A percentile compares a stretch with the other conserved stretches of the same genome.
phyloP scores from a whole-genome alignment of 2,329 filamentous ascomycete genomes.

The Sarocladiaceae sp. region DNA sequence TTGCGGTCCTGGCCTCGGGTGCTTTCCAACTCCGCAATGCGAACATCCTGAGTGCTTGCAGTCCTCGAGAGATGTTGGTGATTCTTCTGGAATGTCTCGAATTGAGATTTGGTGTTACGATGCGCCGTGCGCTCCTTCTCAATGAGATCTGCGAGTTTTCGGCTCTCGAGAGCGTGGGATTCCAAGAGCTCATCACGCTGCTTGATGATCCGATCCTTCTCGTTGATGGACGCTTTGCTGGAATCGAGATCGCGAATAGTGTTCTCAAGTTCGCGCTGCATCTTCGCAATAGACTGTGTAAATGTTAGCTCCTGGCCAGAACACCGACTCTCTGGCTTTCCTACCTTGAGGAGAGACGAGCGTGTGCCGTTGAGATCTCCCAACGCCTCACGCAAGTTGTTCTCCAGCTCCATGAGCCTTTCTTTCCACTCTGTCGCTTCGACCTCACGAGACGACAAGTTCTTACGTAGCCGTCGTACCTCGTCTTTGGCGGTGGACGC shows the following conservation, averaged over 20 bases:
- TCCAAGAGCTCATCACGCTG: slow-evolving; percentile 86
- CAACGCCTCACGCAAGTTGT: slow-evolving; percentile 76
- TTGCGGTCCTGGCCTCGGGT: slow-evolving; percentile 70
- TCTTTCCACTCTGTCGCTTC: slow-evolving; percentile 91
- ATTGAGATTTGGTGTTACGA: slow-evolving; percentile 79
- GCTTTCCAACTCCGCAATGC: slow-evolving; percentile 82
- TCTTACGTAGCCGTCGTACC: slow-evolving; percentile 73
- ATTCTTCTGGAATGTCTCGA: slow-evolving; percentile 81
- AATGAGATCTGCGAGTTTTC: slow-evolving; percentile 77
- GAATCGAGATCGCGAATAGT: slow-evolving; percentile 77
- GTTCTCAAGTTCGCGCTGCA: slow-evolving; percentile 81
- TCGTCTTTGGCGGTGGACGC: slow-evolving; percentile 80
- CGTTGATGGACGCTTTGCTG: slow-evolving; percentile 69
- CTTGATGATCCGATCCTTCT: slow-evolving; percentile 86
- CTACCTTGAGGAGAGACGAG: slow-evolving; percentile 74
- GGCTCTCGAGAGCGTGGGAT: slow-evolving; percentile 77
- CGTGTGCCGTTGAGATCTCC: slow-evolving; percentile 83
- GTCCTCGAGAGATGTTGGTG: slow-evolving; percentile 83
- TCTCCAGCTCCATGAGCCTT: slow-evolving; percentile 82
- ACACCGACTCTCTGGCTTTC: slow-evolving; percentile 11
- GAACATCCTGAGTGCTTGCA: slow-evolving; percentile 75
- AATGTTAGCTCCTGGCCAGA: background rate
- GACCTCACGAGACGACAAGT: slow-evolving; percentile 72
- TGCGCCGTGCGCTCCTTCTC: slow-evolving; percentile 85
- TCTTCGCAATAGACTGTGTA: slow-evolving; percentile 69